phyloP scores from a whole-genome alignment of 768 basidiomycete species.

The Neoboletus subvelutipes region DNA sequence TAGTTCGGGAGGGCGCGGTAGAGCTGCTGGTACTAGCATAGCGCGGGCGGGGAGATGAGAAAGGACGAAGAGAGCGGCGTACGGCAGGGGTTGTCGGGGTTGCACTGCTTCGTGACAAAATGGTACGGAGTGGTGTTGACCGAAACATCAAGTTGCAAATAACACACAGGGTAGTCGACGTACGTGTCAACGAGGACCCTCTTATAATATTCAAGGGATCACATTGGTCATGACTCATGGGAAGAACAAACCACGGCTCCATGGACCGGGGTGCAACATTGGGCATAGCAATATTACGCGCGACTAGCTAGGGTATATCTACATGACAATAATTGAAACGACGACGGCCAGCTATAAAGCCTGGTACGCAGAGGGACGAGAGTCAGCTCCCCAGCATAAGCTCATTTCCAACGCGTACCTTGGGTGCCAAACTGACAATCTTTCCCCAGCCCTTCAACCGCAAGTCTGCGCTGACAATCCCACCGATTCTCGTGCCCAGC shows the following conservation, averaged over 20 bases:
- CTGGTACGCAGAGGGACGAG: not conserved
- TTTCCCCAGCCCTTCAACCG: constrained; percentile 93
- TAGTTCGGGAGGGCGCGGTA: not conserved
- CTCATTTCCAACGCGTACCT: constrained; percentile 44
- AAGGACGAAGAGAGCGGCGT: not conserved
- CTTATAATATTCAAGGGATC: not conserved
- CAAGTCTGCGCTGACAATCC: constrained; percentile 89
- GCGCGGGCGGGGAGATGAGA: not conserved
- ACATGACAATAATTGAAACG: not conserved
- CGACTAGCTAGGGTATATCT: constrained; percentile 15
- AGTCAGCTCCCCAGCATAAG: not conserved
- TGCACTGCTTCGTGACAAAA: not conserved
- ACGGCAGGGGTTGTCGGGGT: not conserved
- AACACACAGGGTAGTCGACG: not conserved
- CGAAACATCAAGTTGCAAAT: constrained; percentile 14
- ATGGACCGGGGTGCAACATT: not conserved
- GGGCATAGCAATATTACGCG: not conserved
- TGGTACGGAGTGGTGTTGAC: constrained; percentile 4
- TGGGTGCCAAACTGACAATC: constrained; percentile 88
- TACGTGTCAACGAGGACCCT: not conserved
- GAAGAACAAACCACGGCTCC: not conserved
- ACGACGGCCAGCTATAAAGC: constrained; percentile 13
- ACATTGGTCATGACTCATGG: not conserved
- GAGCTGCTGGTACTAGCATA: constrained; percentile 9
- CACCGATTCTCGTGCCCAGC: constrained; percentile 92